These are phyloP conservation scores for Geosmithia morbida DNA, from an alignment of 2,329 filamentous ascomycete species.

Conservation along the genomic window DNA sequence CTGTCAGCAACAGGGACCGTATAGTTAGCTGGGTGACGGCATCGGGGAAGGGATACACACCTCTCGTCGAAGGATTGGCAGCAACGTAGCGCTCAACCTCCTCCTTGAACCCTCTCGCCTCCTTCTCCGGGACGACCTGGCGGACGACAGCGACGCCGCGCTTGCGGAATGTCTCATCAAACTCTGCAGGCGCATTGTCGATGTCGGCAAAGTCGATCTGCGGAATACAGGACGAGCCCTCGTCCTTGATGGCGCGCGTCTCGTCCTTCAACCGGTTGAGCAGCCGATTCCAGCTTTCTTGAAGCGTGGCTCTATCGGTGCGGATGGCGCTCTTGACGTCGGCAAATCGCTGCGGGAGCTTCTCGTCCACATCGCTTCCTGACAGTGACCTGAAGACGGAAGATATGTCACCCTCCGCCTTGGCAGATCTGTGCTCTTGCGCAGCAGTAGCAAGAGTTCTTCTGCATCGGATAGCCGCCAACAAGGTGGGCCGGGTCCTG, in stretches of 20 bases:
- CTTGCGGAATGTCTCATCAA: conserved; percentile 21
- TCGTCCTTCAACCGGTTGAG: conserved; percentile 28
- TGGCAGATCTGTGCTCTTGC: background rate
- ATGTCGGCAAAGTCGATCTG: conserved; percentile 32
- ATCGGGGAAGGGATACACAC: conserved; percentile 13
- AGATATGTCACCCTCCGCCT: conserved; percentile 45
- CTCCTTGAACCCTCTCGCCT: conserved; percentile 51
- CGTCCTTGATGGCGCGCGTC: conserved; percentile 27
- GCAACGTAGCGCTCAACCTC: conserved; percentile 50
- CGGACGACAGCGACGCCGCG: conserved; percentile 44
- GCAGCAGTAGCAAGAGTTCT: background rate
- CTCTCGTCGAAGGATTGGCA: conserved; percentile 45
- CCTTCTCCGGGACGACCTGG: conserved; percentile 46
- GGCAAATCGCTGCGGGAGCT: conserved; percentile 39
- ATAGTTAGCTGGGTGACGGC: background rate
- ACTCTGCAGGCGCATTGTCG: conserved; percentile 17
- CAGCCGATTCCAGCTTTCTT: conserved; percentile 32
- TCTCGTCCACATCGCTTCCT: conserved; percentile 21
- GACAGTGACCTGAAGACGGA: conserved; percentile 47
- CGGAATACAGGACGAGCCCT: conserved; percentile 35
- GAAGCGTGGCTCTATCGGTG: conserved; percentile 31
- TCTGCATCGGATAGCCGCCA: background rate
- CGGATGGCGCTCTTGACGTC: conserved; percentile 39
- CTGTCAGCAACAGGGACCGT: background rate
- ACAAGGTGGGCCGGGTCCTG: background rate